phyloP scores from a whole-genome alignment of 768 basidiomycete genomes.

The Macrolepiota fuliginosa region DNA sequence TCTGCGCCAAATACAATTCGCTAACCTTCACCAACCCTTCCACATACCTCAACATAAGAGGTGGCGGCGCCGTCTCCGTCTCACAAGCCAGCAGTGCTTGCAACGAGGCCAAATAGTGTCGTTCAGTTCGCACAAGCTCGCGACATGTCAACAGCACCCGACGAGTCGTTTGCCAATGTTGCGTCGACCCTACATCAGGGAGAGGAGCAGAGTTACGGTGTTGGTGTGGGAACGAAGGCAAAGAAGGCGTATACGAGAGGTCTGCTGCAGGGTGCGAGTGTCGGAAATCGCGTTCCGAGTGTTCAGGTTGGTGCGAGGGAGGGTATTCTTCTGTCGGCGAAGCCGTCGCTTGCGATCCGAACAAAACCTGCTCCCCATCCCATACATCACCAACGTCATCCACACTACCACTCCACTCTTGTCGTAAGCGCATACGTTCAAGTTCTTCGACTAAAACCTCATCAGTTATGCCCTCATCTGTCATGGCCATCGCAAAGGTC shows the following conservation, averaged over 20 bases:
- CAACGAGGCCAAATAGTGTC: constrained; percentile 38
- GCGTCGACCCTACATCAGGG: constrained; percentile 18
- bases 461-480: constrained; percentile 47
- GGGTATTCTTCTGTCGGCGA: constrained; percentile 4
- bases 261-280: neutral
- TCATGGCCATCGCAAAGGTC: constrained; percentile 49
- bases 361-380: constrained; percentile 14
- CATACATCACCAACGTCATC: constrained; percentile 19
- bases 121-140: constrained; percentile 41
- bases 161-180: constrained; percentile 36
- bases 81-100: constrained; percentile 30
- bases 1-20: constrained; percentile 43
- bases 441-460: constrained; percentile 47
- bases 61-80: constrained; percentile 44
- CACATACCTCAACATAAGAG: constrained; percentile 50
- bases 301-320: neutral
- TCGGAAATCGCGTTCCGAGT: neutral
- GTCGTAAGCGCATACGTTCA: constrained; percentile 36
- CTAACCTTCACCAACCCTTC: constrained; percentile 51
- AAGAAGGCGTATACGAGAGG: constrained; percentile 21
- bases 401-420: constrained; percentile 12
- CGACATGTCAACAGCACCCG: constrained; percentile 36
- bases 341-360: constrained; percentile 3
- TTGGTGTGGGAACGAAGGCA: constrained; percentile 24
- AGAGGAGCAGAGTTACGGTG: constrained; percentile 20